phyloP scores from a whole-genome alignment of 2,329 filamentous ascomycete species.

The Ascochyta lentis region DNA sequence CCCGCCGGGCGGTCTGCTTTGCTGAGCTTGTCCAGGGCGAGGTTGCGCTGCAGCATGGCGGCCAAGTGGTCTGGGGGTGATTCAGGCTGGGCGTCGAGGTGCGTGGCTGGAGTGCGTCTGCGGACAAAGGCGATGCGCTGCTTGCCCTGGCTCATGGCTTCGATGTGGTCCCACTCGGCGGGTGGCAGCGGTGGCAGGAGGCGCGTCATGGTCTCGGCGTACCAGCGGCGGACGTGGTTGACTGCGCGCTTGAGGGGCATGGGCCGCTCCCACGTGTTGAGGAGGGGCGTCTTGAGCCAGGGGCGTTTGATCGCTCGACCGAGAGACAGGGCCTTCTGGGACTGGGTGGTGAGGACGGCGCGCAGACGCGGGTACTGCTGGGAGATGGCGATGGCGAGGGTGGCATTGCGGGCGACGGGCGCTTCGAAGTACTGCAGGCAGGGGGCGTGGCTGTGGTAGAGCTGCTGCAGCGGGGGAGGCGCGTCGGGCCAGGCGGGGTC shows the following conservation, averaged over 20 bases:
- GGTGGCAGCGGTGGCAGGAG: conserved; percentile 55
- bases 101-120: conserved; percentile 25
- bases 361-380: conserved; percentile 41
- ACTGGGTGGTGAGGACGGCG: conserved; percentile 37
- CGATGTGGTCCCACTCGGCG: conserved; percentile 53
- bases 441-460: conserved; percentile 44
- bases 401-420: conserved; percentile 25
- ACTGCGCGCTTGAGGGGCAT: conserved; percentile 54
- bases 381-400: conserved; percentile 36
- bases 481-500: conserved; percentile 17
- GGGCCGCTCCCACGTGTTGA: conserved; percentile 55
- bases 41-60: conserved; percentile 21
- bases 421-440: conserved; percentile 42
- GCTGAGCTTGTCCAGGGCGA: conserved; percentile 37
- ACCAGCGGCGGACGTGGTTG: conserved; percentile 54
- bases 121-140: conserved; percentile 33
- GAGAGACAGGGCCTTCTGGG: conserved; percentile 23
- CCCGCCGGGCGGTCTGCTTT: conserved; percentile 33
- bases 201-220: conserved; percentile 51
- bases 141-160: conserved; percentile 48
- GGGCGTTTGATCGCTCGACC: conserved; percentile 32
- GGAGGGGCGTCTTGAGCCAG: conserved; percentile 47
- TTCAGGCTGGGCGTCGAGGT: background rate
- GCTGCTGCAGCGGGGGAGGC: conserved; percentile 40
- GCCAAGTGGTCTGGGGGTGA: conserved; percentile 10